Conservation (phyloP, 495 filamentous ascomycete species). For the Podospora anserina region DNA sequence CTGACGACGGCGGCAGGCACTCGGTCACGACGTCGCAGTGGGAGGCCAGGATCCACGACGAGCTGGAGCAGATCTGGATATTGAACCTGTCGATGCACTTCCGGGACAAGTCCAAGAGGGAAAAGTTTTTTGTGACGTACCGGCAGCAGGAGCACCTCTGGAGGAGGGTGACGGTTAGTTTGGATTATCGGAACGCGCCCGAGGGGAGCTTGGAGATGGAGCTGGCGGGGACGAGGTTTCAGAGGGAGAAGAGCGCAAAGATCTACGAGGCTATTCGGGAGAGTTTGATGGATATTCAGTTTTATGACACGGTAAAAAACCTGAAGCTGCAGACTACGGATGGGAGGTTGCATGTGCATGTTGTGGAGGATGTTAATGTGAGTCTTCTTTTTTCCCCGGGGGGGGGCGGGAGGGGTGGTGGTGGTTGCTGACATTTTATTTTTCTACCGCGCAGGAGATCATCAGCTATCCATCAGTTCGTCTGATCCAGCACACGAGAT, state of each 20-base stretch:
- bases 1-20: constrained; percentile 29
- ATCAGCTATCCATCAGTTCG: constrained; percentile 79
- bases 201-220: constrained; percentile 78
- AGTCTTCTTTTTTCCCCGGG: constrained; percentile 28
- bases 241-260: constrained; percentile 89
- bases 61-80: constrained; percentile 89
- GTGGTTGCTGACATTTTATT: neutral
- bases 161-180: constrained; percentile 87
- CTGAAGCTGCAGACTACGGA: constrained; percentile 89
- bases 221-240: constrained; percentile 70
- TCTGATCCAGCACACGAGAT: constrained; percentile 71
- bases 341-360: constrained; percentile 89
- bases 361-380: constrained; percentile 91
- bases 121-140: constrained; percentile 98
- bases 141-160: constrained; percentile 72
- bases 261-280: constrained; percentile 97
- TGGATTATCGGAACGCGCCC: constrained; percentile 82
- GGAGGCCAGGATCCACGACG: constrained; percentile 65
- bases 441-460: constrained; percentile 56
- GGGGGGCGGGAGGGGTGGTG: neutral
- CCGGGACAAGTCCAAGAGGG: constrained; percentile 86
- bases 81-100: constrained; percentile 99
- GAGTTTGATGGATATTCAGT: constrained; percentile 85
- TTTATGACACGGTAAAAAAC: constrained; percentile 94
- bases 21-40: constrained; percentile 51